phyloP scores from a whole-genome alignment of 2,329 filamentous ascomycete species.

The Ceratocystiopsis sp. region DNA sequence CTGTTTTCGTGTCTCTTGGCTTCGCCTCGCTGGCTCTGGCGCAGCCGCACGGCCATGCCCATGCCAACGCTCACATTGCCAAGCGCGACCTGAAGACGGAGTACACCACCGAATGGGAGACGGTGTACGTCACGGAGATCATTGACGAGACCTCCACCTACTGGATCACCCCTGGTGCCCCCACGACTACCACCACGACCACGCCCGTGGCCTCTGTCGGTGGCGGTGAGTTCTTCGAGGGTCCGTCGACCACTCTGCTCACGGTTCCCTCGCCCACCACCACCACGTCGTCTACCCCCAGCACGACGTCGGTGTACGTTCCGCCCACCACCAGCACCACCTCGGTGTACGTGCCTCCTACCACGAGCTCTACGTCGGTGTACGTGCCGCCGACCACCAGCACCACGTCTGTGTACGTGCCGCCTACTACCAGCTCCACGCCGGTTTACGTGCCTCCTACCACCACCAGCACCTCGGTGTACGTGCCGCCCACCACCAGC shows the following conservation, averaged over 20 bases:
- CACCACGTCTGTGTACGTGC: not conserved
- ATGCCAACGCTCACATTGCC: constrained; percentile 19
- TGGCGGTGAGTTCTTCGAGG: constrained; percentile 19
- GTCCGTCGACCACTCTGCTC: constrained; percentile 6
- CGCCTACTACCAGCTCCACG: constrained; percentile 3
- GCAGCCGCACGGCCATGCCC: constrained; percentile 28
- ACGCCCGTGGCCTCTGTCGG: not conserved
- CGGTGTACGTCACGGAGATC: constrained; percentile 30
- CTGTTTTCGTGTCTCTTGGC: constrained; percentile 18
- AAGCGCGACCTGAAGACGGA: constrained; percentile 29
- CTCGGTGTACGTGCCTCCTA: not conserved
- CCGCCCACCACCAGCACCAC: not conserved
- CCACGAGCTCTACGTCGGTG: not conserved
- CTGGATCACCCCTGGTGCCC: constrained; percentile 17
- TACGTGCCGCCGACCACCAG: not conserved
- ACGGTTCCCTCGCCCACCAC: constrained; percentile 1
- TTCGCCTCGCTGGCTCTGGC: constrained; percentile 29
- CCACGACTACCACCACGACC: constrained; percentile 12
- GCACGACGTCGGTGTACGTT: not conserved
- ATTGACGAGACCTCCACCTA: constrained; percentile 32
- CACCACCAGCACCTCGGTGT: not conserved
- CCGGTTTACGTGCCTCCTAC: not conserved
- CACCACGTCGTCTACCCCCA: not conserved
- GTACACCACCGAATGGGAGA: constrained; percentile 31
- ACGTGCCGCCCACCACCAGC: not conserved